A percentile compares a stretch with the other conserved stretches of the same genome.
phyloP scores from a whole-genome alignment of 371 early-diverging fungal species.

The Catenaria anguillulae region DNA sequence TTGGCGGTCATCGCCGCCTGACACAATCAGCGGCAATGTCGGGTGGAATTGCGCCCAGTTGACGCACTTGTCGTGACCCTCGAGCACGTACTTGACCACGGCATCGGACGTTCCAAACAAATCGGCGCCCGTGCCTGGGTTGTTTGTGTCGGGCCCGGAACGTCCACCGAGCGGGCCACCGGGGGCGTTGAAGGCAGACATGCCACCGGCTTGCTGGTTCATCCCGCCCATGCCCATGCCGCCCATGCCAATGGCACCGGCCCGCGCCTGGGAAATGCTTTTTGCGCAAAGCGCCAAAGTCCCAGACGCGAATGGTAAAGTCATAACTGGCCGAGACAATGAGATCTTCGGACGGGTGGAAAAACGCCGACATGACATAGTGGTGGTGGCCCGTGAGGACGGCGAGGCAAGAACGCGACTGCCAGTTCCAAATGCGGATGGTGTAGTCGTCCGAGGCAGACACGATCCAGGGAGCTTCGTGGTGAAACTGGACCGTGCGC shows the following conservation, averaged over 20 bases:
- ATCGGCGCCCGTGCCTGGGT: constrained; percentile 43
- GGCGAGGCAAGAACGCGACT: constrained; percentile 93
- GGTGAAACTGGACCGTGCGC: constrained; percentile 95
- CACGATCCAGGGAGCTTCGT: constrained; percentile 97
- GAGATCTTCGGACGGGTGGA: constrained; percentile 90
- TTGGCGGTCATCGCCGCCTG: constrained; percentile 35
- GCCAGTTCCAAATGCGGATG: constrained; percentile 99
- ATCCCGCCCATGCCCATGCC: background rate
- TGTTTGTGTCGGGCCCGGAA: constrained; percentile 28
- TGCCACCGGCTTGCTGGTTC: no score
- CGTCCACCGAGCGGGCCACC: background rate
- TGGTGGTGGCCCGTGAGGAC: constrained; percentile 98
- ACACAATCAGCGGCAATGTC: constrained; percentile 48
- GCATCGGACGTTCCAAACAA: constrained; percentile 90
- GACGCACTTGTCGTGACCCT: constrained; percentile 98
- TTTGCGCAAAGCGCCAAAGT: constrained; percentile 78
- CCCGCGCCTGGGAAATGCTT: constrained; percentile 41
- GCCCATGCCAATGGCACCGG: background rate
- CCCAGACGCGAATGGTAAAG: constrained; percentile 98
- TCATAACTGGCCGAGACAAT: constrained; percentile 95
- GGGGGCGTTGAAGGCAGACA: no score
- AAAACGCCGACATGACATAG: constrained; percentile 98
- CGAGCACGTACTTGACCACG: constrained; percentile 92
- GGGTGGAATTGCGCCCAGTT: constrained; percentile 97
- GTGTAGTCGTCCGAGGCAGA: constrained; percentile 98